These are phyloP conservation scores for Moricandia moricandioides DNA, from an alignment of 345 rosid genomes.

Conservation along the genomic window DNA sequence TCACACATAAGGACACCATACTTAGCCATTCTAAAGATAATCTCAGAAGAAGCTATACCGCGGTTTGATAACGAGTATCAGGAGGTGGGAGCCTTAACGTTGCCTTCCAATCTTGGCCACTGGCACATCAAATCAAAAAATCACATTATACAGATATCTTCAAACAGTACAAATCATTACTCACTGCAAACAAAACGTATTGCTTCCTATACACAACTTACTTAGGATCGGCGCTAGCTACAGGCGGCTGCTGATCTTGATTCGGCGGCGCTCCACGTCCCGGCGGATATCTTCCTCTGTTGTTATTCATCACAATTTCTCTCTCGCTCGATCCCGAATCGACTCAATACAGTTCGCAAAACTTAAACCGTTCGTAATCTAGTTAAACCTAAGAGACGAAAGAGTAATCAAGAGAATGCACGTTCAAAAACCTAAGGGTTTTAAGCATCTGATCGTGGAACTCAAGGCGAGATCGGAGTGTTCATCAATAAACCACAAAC, in stretches of 20 bases:
- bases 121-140: constrained; percentile 25
- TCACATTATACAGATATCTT: neutral
- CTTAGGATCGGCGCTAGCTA: constrained; percentile 77
- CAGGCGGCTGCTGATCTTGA: constrained; percentile 56
- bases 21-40: too few species aligned
- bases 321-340: constrained; percentile 34
- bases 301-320: constrained; percentile 57
- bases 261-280: constrained; percentile 63
- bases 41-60: constrained; percentile 50
- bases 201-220: too few species aligned
- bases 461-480: constrained; percentile 21
- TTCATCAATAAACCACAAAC: constrained; percentile 16
- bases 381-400: too few species aligned
- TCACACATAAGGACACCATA: too few species aligned
- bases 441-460: constrained; percentile 2
- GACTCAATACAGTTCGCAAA: neutral
- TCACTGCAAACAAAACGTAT: neutral
- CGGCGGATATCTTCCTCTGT: constrained; percentile 79
- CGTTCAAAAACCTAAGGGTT: constrained; percentile 6
- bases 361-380: neutral
- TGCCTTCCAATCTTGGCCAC: constrained; percentile 97
- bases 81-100: constrained; percentile 71
- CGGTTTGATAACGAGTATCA: constrained; percentile 85
- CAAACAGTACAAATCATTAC: constrained; percentile 9
- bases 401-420: neutral